Evolutionary conservation across 805 yeast species (phyloP), one percentile per base, ranked within the genome.

Genomic region (Nakazawaea holstii): DNA sequence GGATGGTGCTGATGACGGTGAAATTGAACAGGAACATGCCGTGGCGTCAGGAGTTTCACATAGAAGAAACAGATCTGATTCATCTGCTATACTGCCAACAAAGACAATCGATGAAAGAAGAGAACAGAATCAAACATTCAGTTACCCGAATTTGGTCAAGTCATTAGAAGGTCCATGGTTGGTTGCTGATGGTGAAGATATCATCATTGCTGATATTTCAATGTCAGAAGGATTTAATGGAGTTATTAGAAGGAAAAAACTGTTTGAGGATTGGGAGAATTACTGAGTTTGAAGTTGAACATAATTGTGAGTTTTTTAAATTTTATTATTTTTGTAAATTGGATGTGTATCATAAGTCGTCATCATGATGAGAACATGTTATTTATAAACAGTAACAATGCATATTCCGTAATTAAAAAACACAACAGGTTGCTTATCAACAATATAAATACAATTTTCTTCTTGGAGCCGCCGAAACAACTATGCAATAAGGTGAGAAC

Each of bases 141-240:
- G 80, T 40, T 91, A 87, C 62, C 96, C 96, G 2, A 79, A 79
- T 53, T 64, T 88, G 54, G 72, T 82, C 0, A 77, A 75, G 43
- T 76, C 79, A 5, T 66, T 92, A 39, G 96, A 89, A 53, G 95
- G 95, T 0, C 97, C 98, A 0, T 79, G 95, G 78, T 70, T 91
- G 31, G 85, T 84, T 1, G 69, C 82, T 13, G 89, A 84, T 52
- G 80, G 80, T 1, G 72, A 71, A 28, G 74, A 75, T 50, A 68
- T 75, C 35, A 68, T 79, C 15, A 67, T 76, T 55, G 80, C 77
- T 8, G 72, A 76, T 48, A 59, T 64, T 3, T 69, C 66, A 26
- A 70, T 70, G 10, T 69, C 75, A 1, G 58, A 43, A 15, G 47
- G 50, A 9, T 53, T 49, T 11, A 66, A 66, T 48, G 68, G 68